Conservation (phyloP, 2,329 filamentous ascomycete genomes). For the Sclerotinia minor region DNA sequence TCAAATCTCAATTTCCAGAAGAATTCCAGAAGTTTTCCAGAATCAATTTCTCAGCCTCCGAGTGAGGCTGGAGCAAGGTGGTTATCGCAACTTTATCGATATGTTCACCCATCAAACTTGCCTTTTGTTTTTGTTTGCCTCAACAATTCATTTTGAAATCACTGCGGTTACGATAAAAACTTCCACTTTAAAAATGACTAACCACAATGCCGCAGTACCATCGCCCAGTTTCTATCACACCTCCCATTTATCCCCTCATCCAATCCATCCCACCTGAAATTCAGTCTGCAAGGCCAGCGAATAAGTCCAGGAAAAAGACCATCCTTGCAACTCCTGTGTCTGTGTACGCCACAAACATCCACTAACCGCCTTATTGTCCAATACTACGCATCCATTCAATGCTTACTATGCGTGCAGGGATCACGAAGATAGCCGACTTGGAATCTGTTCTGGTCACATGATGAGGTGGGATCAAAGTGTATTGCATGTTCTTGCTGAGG, state of each 20-base stretch:
- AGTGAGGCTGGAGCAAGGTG: constrained; percentile 14
- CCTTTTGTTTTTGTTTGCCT: neutral
- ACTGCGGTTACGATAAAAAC: neutral
- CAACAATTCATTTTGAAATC: neutral
- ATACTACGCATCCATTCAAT: neutral
- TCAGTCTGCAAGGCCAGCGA: constrained; percentile 23
- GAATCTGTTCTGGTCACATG: constrained; percentile 3
- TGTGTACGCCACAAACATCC: constrained; percentile 1
- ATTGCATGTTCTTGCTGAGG: neutral
- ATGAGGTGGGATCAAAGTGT: neutral
- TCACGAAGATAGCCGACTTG: neutral
- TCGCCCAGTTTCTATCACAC: neutral
- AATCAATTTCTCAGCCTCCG: constrained; percentile 15
- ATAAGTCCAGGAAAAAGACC: constrained; percentile 15
- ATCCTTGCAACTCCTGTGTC: neutral
- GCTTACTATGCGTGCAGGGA: neutral
- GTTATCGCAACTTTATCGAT: constrained; percentile 17
- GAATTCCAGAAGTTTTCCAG: neutral
- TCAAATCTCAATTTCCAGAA: constrained; percentile 12
- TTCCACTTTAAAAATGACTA: neutral
- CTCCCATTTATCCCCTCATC: neutral
- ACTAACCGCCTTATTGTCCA: constrained; percentile 9
- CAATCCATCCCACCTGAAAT: constrained; percentile 6
- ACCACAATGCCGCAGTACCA: neutral
- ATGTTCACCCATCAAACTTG: constrained; percentile 6